These are phyloP conservation scores for Backusella macrospora DNA, from an alignment of 192 early-diverging fungal species.

Conservation along the genomic window DNA sequence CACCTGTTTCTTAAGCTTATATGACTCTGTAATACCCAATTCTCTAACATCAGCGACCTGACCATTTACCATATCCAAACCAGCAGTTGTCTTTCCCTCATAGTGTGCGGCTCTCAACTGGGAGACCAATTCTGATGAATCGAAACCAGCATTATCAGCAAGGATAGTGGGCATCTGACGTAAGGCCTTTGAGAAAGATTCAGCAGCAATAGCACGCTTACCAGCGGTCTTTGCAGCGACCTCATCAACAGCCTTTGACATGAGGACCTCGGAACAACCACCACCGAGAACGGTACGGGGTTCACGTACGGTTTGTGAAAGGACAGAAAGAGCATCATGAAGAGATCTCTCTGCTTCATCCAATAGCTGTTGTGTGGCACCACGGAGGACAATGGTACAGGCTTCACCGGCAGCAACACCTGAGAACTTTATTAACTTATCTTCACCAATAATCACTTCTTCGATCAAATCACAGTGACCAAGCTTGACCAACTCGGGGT, in stretches of 20 bases:
- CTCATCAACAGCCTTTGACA: slow-evolving; percentile 97
- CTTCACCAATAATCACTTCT: slow-evolving; percentile 98
- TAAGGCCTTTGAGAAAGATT: slow-evolving; percentile 92
- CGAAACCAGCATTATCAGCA: slow-evolving; percentile 97
- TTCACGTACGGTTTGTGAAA: slow-evolving; percentile 94
- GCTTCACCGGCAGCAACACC: slow-evolving; percentile 95
- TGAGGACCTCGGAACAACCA: slow-evolving; percentile 96
- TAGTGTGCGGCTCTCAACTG: slow-evolving; percentile 93
- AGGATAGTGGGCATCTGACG: slow-evolving; percentile 97
- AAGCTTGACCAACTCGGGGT: slow-evolving; percentile 93
- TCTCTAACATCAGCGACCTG: slow-evolving; percentile 77
- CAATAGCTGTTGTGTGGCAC: slow-evolving; percentile 91
- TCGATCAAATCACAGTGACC: slow-evolving; percentile 97
- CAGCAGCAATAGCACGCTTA: slow-evolving; percentile 94
- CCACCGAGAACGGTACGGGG: slow-evolving; percentile 94
- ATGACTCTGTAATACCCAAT: slow-evolving; percentile 94
- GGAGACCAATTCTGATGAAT: slow-evolving; percentile 91
- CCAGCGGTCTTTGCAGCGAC: slow-evolving; percentile 88
- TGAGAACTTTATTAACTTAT: slow-evolving; percentile 96
- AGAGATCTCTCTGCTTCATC: slow-evolving; percentile 98
- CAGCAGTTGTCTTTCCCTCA: slow-evolving; percentile 73
- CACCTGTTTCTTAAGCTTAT: slow-evolving; percentile 95
- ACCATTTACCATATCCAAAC: slow-evolving; percentile 89
- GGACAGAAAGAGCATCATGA: slow-evolving; percentile 95
- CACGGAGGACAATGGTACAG: slow-evolving; percentile 97